Conservation (phyloP, 495 filamentous ascomycete species). For the Trichoderma gamsii region DNA sequence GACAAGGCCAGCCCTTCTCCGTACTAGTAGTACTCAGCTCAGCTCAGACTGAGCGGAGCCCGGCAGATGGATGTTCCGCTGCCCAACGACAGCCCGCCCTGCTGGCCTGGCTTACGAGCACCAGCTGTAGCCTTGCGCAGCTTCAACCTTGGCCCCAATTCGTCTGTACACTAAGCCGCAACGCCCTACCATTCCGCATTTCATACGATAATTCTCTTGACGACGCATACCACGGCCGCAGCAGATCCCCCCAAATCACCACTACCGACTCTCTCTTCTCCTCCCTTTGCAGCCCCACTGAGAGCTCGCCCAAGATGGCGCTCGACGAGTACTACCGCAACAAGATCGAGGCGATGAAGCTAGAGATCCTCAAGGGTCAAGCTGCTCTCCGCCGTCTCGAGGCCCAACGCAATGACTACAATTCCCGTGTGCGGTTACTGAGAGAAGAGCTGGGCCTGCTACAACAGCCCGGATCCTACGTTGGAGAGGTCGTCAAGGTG, state of each 20-base stretch:
- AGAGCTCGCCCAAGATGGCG: constrained; percentile 65
- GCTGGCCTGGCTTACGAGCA: constrained; percentile 10
- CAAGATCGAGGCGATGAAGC: constrained; percentile 99
- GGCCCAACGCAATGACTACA: constrained; percentile 98
- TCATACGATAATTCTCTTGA: background rate
- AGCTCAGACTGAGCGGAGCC: background rate
- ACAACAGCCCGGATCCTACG: constrained; percentile 96
- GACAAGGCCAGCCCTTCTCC: background rate
- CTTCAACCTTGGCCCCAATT: constrained; percentile 6
- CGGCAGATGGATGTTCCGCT: background rate
- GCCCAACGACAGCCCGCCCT: background rate
- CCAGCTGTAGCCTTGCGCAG: constrained; percentile 13
- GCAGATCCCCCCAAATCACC: background rate
- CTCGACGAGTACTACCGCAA: constrained; percentile 99
- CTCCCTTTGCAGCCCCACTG: constrained; percentile 17
- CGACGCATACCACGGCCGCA: background rate
- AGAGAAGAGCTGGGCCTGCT: constrained; percentile 93
- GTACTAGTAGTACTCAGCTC: background rate
- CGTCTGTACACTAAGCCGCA: background rate
- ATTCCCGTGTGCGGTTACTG: constrained; percentile 90
- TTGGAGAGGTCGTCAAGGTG: constrained; percentile 98
- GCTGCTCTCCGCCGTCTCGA: constrained; percentile 90
- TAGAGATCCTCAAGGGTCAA: constrained; percentile 98
- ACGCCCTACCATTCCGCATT: constrained; percentile 5
- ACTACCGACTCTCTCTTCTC: background rate